Evolutionary conservation across 164 flowering plant genomes (phyloP).

Genomic region (Warburgia ugandensis): DNA sequence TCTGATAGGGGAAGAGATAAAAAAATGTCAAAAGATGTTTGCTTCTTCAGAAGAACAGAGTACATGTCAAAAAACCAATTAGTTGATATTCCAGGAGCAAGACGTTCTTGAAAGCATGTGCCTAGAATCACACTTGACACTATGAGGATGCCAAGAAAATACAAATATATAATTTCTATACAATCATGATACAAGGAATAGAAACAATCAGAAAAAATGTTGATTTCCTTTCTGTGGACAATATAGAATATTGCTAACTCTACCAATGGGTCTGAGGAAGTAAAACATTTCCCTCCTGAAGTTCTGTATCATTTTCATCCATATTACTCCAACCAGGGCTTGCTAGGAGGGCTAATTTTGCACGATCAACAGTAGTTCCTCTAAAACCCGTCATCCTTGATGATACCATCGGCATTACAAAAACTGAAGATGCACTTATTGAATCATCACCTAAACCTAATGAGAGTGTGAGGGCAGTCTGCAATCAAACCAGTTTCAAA

Average conservation of each 20-base stretch:
- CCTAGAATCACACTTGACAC: constrained; percentile 1
- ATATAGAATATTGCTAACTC: constrained; percentile 8
- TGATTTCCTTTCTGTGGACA: not conserved
- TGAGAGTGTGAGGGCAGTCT: constrained; percentile 61
- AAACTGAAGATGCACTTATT: constrained; percentile 78
- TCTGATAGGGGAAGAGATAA: no score
- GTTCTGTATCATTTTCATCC: constrained; percentile 41
- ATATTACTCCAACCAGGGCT: constrained; percentile 56
- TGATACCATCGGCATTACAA: constrained; percentile 96
- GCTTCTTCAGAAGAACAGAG: no score
- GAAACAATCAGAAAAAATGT: not conserved
- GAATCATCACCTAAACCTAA: constrained; percentile 85
- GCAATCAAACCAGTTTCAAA: constrained; percentile 16
- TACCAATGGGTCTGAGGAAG: constrained; percentile 30
- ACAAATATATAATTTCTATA: constrained; percentile 9
- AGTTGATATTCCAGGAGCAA: not conserved
- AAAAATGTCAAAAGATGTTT: no score
- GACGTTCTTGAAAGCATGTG: constrained; percentile 1
- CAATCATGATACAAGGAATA: constrained; percentile 14
- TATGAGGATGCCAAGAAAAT: constrained; percentile 3
- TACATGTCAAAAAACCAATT: no score
- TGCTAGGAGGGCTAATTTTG: constrained; percentile 41
- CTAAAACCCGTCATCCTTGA: constrained; percentile 89
- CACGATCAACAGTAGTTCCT: constrained; percentile 48
- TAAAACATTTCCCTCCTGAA: constrained; percentile 34